Base-by-base conservation (phyloP, 2,329 filamentous ascomycete species). In the Colletotrichum sp. region DNA sequence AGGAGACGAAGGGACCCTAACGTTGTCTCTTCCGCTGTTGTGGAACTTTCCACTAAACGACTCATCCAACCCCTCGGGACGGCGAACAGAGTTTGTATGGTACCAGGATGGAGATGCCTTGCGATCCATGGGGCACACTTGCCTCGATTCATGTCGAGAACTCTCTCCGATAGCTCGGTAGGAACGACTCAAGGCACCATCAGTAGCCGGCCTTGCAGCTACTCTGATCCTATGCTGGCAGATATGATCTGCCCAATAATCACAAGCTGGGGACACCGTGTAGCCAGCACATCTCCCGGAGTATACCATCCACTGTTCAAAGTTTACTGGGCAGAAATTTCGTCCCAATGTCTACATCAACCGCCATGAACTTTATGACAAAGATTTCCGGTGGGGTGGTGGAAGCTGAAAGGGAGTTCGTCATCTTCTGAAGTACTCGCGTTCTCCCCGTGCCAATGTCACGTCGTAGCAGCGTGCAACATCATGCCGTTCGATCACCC, bases 221-320 rank as follows among this genome's bases (percentile, higher is more conserved):
- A 8, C 12, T 0, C 16, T 28, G 13, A 9, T 58, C 13, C 55
- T 18, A 28, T 58, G 5, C 13, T 56, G 18, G 0, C 24, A 16
- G 15, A 8, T 5, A 1, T 28, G 0, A 28, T 0, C 21, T n/a
- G 55, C 9, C 16, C 0, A 26, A 58, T 8, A 58, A 3, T 2
- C 55, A 58, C 38, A 21, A 21, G 43, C 43, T 52, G 43, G 43
- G 3, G n/a, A 52, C 10, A 52, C 10, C 0, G n/a, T 13, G 6
- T 21, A 24, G n/a, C 16, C n/a, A 52, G 18, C 6, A 52, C n/a
- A 21, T 13, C n/a, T 24, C 43, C 4, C 43, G n/a, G n/a, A 52
- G 43, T 24, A 52, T 13, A 13, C n/a, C 12, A 0, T 52, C 10
- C n/a, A 21, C 43, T 52, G 6, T 24, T 52, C n/a, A 52, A 5